Base-by-base conservation (phyloP, 2,329 filamentous ascomycete species). In the Metarhizium robertsii region DNA sequence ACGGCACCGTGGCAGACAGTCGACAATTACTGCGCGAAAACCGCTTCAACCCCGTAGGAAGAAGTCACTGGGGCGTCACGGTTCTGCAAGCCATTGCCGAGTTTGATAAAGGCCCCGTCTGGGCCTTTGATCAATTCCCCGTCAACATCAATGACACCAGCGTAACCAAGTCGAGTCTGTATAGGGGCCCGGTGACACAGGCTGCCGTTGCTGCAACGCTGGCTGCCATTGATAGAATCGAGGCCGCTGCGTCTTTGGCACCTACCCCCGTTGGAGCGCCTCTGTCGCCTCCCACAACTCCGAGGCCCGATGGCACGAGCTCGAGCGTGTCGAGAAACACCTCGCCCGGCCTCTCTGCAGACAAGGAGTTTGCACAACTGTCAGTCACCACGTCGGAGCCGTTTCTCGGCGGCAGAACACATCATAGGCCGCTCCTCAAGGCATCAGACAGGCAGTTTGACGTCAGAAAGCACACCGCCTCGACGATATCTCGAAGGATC, bases 51-150 rank as follows among this genome's bases (percentile, higher is more conserved):
- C 52, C 60, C 10, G 58, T 57, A 8, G 72, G 72, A 11, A 68
- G 72, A 25, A 64, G 68, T 2, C 66, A 73, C 56, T 75, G 72
- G 72, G 72, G 69, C 5, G 65, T 74, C 10, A 73, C 72, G 3
- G 66, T 73, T 18, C 60, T 69, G 6, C 67, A 74, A 58, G 72
- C 72, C 10, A 70, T 69, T 18, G 70, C 69, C 53, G 64, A 72
- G 48, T 70, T 74, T 54, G 72, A 75, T 53, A 70, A 69, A n/a
- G 72, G 72, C 6, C 72, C 71, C 0, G 70, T 75, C 7, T 75
- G 72, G 72, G 71, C 71, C 1, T 75, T 69, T 55, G 71, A 75
- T 42, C 72, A 74, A 56, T 74, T 74, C 57, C 59, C 65, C 6
- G 61, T 74, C 55, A 60, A 73, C 61, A 73, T 75, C 53, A 70